Conservation (phyloP, 129 eudicot genomes). For the Tagetes erecta region DNA sequence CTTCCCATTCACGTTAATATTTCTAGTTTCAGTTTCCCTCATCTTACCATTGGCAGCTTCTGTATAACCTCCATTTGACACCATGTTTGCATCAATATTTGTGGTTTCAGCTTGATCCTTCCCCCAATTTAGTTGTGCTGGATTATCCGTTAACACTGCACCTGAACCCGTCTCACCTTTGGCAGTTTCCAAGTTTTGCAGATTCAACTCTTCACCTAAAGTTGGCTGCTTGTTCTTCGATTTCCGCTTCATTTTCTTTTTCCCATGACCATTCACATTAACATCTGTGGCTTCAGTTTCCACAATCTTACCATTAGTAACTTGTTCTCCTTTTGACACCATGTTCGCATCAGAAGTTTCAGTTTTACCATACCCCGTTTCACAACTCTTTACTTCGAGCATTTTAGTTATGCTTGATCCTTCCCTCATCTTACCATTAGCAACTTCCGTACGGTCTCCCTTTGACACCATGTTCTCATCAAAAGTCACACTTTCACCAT, state of each 20-base stretch:
- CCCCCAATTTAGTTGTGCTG: neutral
- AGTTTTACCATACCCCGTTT: slow-evolving; percentile 13
- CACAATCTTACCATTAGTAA: neutral
- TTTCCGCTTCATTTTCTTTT: slow-evolving; percentile 15
- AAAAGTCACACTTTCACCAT: neutral
- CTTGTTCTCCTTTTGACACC: neutral
- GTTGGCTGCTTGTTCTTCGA: neutral
- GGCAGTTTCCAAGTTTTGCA: slow-evolving; percentile 8
- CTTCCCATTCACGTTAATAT: slow-evolving; percentile 14
- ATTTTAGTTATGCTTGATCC: neutral
- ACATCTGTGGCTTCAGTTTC: slow-evolving; percentile 4
- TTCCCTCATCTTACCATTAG: neutral
- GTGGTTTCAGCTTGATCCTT: slow-evolving; percentile 8
- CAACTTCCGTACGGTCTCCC: neutral
- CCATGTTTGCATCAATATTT: neutral
- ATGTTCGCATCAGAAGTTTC: neutral
- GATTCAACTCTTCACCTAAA: slow-evolving; percentile 17
- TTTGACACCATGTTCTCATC: neutral
- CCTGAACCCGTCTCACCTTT: neutral
- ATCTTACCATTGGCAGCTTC: slow-evolving; percentile 6
- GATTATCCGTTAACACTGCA: neutral
- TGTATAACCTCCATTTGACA: slow-evolving; percentile 1
- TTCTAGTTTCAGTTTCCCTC: neutral
- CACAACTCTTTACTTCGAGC: neutral
- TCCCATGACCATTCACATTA: slow-evolving; percentile 4